These are phyloP conservation scores for Mesotaenium endlicherianum DNA, from an alignment of 139 green algal species.

Conservation along the genomic window DNA sequence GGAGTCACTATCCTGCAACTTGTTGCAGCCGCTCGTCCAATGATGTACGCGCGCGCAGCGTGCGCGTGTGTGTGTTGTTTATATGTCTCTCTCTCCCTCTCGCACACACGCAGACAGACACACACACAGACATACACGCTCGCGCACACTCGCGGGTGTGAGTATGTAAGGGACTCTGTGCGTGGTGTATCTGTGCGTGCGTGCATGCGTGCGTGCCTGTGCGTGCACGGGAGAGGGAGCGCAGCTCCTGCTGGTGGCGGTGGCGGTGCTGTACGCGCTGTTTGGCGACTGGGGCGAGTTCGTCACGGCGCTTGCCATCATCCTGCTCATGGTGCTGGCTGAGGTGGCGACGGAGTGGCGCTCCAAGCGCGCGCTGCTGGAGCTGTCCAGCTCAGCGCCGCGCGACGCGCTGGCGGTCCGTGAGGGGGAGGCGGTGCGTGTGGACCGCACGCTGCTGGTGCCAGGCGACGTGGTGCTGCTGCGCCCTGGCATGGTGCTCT, in stretches of 20 bases:
- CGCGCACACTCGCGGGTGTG: too few relatives aligned
- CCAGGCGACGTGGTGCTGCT: constrained; percentile 5
- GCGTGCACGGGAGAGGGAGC: too few relatives aligned
- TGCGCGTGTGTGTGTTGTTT: too few relatives aligned
- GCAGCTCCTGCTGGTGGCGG: constrained; percentile 3
- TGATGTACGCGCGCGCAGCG: too few relatives aligned
- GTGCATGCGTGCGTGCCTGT: too few relatives aligned
- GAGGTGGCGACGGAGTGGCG: neutral
- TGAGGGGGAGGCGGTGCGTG: neutral
- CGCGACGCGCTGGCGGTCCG: neutral
- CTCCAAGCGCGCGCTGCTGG: neutral
- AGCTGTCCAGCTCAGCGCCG: neutral
- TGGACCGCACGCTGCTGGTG: neutral
- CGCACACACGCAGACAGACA: too few relatives aligned
- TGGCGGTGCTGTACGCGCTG: neutral
- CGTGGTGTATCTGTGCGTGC: too few relatives aligned
- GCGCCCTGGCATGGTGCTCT: constrained; percentile 6
- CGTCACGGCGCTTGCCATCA: neutral
- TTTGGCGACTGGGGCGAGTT: neutral
- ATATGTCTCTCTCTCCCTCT: too few relatives aligned
- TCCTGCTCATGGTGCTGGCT: neutral
- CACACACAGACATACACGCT: too few relatives aligned
- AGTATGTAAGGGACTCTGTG: too few relatives aligned
- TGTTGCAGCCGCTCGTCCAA: too few relatives aligned
- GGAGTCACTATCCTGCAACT: too few relatives aligned